Percentiles rank a stretch among this genome's conserved stretches.
Evolutionary conservation across 768 basidiomycete genomes (phyloP).

Genomic region (Leccinum rimulosum): DNA sequence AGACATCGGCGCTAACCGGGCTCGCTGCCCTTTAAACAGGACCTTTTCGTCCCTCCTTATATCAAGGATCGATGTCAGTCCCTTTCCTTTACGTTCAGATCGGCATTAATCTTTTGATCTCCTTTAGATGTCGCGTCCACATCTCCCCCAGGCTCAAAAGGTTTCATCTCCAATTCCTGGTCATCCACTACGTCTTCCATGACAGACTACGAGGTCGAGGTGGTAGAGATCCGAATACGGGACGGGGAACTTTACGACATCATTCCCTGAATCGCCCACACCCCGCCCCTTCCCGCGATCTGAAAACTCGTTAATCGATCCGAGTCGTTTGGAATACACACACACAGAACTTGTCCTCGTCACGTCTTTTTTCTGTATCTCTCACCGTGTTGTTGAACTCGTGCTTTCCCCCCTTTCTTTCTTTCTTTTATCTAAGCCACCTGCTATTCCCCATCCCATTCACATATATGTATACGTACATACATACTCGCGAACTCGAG

Average conservation of each 20-base stretch:
- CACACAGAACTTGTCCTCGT: conserved; percentile 6
- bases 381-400: conserved; percentile 7
- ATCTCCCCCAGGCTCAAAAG: conserved; percentile 68
- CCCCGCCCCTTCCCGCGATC: neutral
- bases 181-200: conserved; percentile 66
- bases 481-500: conserved; percentile 3
- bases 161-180: conserved; percentile 65
- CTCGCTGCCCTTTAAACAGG: conserved; percentile 42
- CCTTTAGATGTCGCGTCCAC: conserved; percentile 74
- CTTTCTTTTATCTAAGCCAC: neutral
- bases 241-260: conserved; percentile 77
- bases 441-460: neutral
- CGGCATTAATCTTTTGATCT: neutral
- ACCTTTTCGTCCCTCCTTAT: conserved; percentile 84
- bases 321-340: conserved; percentile 14
- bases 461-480: conserved; percentile 1
- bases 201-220: conserved; percentile 80
- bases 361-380: neutral
- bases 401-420: conserved; percentile 7
- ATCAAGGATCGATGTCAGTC: conserved; percentile 87
- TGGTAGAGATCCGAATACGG: conserved; percentile 81
- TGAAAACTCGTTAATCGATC: conserved; percentile 12
- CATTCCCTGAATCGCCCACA: conserved; percentile 47
- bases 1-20: neutral
- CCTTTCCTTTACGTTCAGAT: conserved; percentile 17